phyloP scores from a whole-genome alignment of 345 rosid species.

The Citrus hindsii region DNA sequence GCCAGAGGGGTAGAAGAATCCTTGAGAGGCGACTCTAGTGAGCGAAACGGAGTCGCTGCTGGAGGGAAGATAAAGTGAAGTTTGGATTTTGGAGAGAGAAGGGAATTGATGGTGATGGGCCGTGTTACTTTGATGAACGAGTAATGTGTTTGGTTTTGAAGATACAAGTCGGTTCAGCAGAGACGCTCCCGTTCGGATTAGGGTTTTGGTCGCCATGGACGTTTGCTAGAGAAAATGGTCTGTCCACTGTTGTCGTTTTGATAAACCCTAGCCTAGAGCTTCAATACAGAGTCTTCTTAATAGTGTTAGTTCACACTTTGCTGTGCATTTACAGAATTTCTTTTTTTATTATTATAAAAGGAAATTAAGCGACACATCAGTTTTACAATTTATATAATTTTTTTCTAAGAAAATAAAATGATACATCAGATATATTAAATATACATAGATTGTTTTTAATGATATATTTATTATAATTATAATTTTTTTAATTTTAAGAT shows the following conservation, averaged over 20 bases:
- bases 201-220: constrained; percentile 69
- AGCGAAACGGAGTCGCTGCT: constrained; percentile 34
- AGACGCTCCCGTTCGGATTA: constrained; percentile 63
- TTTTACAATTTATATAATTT: too few relatives aligned
- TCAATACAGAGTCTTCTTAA: not conserved
- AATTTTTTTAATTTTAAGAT: too few relatives aligned
- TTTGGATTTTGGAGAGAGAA: constrained; percentile 45
- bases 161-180: constrained; percentile 48
- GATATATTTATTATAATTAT: too few relatives aligned
- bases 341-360: too few relatives aligned
- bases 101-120: constrained; percentile 57
- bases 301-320: not conserved
- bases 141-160: constrained; percentile 20
- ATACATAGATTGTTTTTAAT: too few relatives aligned
- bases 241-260: not conserved
- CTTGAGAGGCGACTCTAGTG: constrained; percentile 34
- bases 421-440: too few relatives aligned
- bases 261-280: not conserved
- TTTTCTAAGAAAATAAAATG: too few relatives aligned
- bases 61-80: constrained; percentile 27
- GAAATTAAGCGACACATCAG: too few relatives aligned
- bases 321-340: too few relatives aligned
- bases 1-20: constrained; percentile 69
- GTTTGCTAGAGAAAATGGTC: not conserved
- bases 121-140: constrained; percentile 29